phyloP scores from a whole-genome alignment of 768 basidiomycete species.

The Leccinum fibrillosum region DNA sequence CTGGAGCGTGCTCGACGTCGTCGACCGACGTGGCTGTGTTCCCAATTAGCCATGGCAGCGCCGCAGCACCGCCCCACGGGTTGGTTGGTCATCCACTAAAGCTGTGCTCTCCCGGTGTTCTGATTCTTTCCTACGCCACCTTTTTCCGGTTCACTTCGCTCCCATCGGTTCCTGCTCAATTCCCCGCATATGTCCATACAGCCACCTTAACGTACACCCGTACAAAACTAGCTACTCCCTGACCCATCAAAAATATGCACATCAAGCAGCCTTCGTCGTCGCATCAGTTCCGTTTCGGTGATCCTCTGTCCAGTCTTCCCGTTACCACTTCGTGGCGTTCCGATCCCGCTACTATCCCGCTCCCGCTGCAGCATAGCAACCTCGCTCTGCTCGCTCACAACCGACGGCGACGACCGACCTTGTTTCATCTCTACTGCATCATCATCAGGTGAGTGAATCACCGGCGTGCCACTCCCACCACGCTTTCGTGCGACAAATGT shows the following conservation, averaged over 20 bases:
- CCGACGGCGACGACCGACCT: slow-evolving; percentile 13
- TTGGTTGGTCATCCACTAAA: slow-evolving; percentile 19
- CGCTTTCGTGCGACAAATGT: slow-evolving; percentile 66
- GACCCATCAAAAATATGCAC: slow-evolving; percentile 54
- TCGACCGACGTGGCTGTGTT: slow-evolving; percentile 34
- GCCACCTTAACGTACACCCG: background rate
- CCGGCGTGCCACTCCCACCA: slow-evolving; percentile 29
- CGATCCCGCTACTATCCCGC: slow-evolving; percentile 30
- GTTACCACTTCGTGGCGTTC: slow-evolving; percentile 28
- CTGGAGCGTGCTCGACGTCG: slow-evolving; percentile 27
- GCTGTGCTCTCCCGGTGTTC: slow-evolving; percentile 18
- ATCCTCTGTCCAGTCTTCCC: slow-evolving; percentile 64
- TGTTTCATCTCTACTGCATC: slow-evolving; percentile 21
- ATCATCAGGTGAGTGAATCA: slow-evolving; percentile 15
- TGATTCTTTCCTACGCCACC: slow-evolving; percentile 1
- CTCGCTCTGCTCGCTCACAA: slow-evolving; percentile 4
- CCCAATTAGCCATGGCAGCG: slow-evolving; percentile 31
- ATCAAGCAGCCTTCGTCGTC: slow-evolving; percentile 73
- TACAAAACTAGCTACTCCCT: slow-evolving; percentile 4
- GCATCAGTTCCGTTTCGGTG: slow-evolving; percentile 74
- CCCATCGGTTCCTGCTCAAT: slow-evolving; percentile 1
- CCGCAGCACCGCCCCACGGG: slow-evolving; percentile 33
- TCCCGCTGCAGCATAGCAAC: slow-evolving; percentile 7
- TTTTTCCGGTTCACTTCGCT: background rate
- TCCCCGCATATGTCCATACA: background rate